phyloP scores from a whole-genome alignment of 352 stramenopile genomes.

The Phytophthora multivora region DNA sequence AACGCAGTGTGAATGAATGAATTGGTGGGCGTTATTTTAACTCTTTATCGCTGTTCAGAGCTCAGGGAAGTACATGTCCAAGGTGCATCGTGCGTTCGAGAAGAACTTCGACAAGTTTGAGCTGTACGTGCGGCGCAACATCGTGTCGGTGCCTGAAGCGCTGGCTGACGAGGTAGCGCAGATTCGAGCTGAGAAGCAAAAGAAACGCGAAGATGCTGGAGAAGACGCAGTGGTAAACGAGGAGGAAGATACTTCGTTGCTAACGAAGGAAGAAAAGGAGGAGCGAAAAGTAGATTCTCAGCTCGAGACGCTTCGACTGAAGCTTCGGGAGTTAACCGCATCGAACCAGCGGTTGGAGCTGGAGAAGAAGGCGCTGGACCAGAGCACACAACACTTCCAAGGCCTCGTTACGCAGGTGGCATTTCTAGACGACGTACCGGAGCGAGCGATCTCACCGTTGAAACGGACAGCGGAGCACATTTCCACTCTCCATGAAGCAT shows the following conservation, averaged over 20 bases:
- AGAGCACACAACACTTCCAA: slow-evolving; percentile 45
- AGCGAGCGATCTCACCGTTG: slow-evolving; percentile 46
- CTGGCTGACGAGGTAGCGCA: slow-evolving; percentile 53
- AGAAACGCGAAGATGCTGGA: slow-evolving; percentile 2
- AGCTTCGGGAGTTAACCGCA: slow-evolving; percentile 40
- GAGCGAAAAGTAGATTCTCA: slow-evolving; percentile 44
- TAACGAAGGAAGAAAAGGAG: slow-evolving; percentile 50
- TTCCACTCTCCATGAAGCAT: slow-evolving; percentile 41
- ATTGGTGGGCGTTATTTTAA: slow-evolving; percentile 1
- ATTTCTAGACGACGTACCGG: slow-evolving; percentile 53
- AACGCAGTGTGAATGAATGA: background rate
- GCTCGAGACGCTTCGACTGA: slow-evolving; percentile 42
- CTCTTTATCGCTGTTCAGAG: slow-evolving; percentile 30
- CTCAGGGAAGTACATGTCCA: slow-evolving; percentile 64
- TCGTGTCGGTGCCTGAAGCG: slow-evolving; percentile 57
- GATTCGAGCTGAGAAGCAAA: slow-evolving; percentile 38
- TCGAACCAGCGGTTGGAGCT: slow-evolving; percentile 51
- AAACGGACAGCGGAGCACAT: slow-evolving; percentile 57
- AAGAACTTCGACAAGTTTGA: slow-evolving; percentile 90
- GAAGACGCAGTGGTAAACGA: slow-evolving; percentile 7
- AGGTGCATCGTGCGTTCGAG: slow-evolving; percentile 63
- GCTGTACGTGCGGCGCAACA: slow-evolving; percentile 78
- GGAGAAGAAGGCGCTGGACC: slow-evolving; percentile 53
- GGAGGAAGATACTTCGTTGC: slow-evolving; percentile 22
- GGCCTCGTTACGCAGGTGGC: slow-evolving; percentile 38